These are phyloP conservation scores for Epichloe amarillans DNA, from an alignment of 2,329 filamentous ascomycete genomes.

Conservation along the genomic window DNA sequence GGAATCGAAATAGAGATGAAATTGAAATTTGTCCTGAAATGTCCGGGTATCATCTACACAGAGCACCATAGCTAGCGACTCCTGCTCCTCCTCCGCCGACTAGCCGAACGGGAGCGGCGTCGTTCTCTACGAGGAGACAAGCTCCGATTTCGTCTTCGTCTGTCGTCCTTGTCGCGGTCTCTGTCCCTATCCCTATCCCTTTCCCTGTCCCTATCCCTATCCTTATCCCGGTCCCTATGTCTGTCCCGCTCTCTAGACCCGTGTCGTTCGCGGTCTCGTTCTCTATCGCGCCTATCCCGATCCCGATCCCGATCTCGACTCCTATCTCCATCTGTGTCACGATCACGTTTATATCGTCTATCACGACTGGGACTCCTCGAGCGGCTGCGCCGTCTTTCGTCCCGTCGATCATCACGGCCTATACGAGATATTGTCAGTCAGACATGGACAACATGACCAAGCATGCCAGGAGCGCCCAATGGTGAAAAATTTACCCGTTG, in stretches of 20 bases:
- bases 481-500: background rate
- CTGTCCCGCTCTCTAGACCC: constrained; percentile 25
- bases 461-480: too few relatives aligned
- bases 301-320: constrained; percentile 22
- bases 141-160: constrained; percentile 18
- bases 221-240: constrained; percentile 31
- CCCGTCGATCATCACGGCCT: constrained; percentile 17
- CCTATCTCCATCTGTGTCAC: constrained; percentile 19
- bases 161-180: constrained; percentile 15
- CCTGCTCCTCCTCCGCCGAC: constrained; percentile 26
- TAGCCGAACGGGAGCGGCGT: constrained; percentile 26
- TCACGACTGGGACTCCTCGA: constrained; percentile 19
- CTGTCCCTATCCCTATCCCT: background rate
- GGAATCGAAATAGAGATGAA: too few relatives aligned
- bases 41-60: too few relatives aligned
- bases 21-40: too few relatives aligned
- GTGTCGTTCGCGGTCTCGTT: constrained; percentile 22
- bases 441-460: too few relatives aligned
- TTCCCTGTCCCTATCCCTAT: too few relatives aligned
- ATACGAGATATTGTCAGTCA: background rate
- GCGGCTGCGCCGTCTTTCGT: constrained; percentile 23
- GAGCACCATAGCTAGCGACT: background rate
- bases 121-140: constrained; percentile 22
- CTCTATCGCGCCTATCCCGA: constrained; percentile 16
- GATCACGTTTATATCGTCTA: constrained; percentile 17